phyloP scores from a whole-genome alignment of 1,284 basidiomycete species.

The Spongiforma sp. region DNA sequence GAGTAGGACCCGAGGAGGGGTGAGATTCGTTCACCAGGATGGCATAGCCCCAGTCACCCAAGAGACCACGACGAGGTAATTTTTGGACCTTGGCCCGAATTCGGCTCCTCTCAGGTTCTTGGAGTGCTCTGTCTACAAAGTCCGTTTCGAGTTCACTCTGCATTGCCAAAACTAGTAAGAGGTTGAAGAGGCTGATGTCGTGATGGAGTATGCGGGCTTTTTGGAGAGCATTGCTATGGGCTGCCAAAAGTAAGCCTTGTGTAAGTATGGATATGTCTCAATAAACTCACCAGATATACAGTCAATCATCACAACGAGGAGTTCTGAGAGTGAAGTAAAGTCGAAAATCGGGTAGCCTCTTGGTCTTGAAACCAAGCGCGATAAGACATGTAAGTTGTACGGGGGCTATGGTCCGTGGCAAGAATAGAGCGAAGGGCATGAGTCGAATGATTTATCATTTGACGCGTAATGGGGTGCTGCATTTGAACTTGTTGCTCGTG shows the following conservation, averaged over 20 bases:
- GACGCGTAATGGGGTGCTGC: neutral
- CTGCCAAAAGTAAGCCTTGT: neutral
- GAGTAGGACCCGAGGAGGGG: neutral
- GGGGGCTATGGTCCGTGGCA: neutral
- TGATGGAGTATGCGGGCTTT: neutral
- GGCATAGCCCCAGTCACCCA: slow-evolving; percentile 9
- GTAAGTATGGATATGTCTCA: too few species aligned
- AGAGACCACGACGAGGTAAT: neutral
- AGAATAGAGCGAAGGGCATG: neutral
- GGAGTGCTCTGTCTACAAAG: neutral
- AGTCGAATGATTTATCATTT: neutral
- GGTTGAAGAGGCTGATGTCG: slow-evolving; percentile 13
- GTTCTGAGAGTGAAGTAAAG: neutral
- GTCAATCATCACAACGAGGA: neutral
- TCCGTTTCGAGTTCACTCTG: neutral
- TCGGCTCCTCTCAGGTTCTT: neutral
- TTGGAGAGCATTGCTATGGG: neutral
- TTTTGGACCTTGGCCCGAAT: neutral
- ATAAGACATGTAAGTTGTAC: neutral
- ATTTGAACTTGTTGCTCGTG: neutral
- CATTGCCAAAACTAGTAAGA: neutral
- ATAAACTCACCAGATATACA: neutral
- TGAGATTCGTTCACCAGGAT: neutral
- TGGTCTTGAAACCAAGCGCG: neutral
- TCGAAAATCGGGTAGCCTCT: neutral